Evolutionary conservation across 352 stramenopile species (phyloP), one percentile per base, ranked within the genome.

Genomic region (Aphanomyces invadans): DNA sequence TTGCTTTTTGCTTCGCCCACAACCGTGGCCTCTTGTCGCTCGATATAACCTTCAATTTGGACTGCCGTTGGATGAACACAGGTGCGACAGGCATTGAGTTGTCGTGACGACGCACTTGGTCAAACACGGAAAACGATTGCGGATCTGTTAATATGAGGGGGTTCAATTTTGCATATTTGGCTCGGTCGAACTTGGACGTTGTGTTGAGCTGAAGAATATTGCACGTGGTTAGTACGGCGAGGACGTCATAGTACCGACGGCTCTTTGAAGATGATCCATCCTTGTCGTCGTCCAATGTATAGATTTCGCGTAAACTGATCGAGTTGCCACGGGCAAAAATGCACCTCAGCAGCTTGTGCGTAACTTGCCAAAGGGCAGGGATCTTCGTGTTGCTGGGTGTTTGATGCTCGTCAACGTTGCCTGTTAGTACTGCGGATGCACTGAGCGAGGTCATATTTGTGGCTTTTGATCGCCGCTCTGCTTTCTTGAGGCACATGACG

Each of bases 161-260:
- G 29, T 57, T 57, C 19, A 57, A 15, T n/a, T 36, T 9, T 32
- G 29, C 49, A 33, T 15, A 15, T 26, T 57, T 57, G 15, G 49
- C 49, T 21, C 49, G 49, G 49, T 57, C 49, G 29, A 57, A 57
- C 49, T 57, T 57, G 49, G 49, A 21, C 15, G 46, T 44, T 25
- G 59, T 66, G 28, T 66, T 52, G 42, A 49, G 32, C 42, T 25
- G n/a, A 28, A 57, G n/a, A n/a, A 57, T 66, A 28, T 57, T 66
- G 59, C 55, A 64, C 15, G 36, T 12, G 1, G 36, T 21, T 9
- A 64, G 23, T 4, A 64, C 55, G 3, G 55, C 55, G 1, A 64
- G 31, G 3, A 64, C 55, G 28, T 64, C 55, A 26, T 64, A 64
- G 23, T 51, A 38, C 10, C 55, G 55, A 4, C 55, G 29, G 55